Base-by-base conservation (phyloP, 1,284 basidiomycete species). In the Puccinia horiana region DNA sequence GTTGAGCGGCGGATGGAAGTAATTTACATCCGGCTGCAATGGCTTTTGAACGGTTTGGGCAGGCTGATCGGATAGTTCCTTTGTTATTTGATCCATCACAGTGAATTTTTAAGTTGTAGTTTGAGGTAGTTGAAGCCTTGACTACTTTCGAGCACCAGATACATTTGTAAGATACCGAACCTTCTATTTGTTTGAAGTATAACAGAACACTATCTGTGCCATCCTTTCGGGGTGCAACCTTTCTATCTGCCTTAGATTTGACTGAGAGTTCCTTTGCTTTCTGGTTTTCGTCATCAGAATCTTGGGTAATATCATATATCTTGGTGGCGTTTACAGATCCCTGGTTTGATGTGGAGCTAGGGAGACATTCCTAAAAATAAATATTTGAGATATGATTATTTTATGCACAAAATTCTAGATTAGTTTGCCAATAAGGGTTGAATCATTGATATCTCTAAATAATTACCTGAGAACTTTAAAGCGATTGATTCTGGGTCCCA, bases 81-180 rank as follows among this genome's bases (percentile, higher is more conserved):
- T 67, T 67, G n/a, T 2, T 29, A 35, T 73, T 40, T 11, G 44
- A 14, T 1, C 44, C 70, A 49, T 73, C 70, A 29, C 70, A 23
- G 37, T 73, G 37, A 47, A 73, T 73, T 23, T 73, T 73, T 16
- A 73, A 29, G 44, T 52, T 73, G 35, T 67, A 67, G 37, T 67
- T 40, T 20, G 40, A 67, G 6, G 63, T 40, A 35, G 32, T 67
- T 11, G 63, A 67, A 3, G 11, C 63, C 29, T 67, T 67, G 5
- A 67, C 63, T 29, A 67, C 18, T 18, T 67, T 67, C 9, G 11
- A 6, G 37, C 35, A 67, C 63, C 63, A 67, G 40, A 67, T 16
- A 20, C 35, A 67, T 6, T 2, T 9, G 37, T 67, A 67, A 23
- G 37, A 67, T 11, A 40, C 4, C 23, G n/a, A 58, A n/a, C 6